Evolutionary conservation across 805 yeast species (phyloP).

Genomic region (Zygoascus flipseniorum): DNA sequence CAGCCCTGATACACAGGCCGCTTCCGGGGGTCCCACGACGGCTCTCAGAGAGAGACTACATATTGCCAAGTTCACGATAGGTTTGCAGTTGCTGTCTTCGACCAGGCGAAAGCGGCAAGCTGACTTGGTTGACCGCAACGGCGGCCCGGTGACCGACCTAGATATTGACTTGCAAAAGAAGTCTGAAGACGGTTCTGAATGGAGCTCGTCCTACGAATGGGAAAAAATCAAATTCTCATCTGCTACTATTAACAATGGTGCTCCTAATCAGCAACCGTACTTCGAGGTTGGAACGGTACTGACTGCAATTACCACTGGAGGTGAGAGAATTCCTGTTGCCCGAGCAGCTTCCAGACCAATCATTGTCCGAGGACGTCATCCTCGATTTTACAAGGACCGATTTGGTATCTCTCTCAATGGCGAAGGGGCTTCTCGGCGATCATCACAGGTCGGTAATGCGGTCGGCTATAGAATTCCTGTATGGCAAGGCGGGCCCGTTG

Average conservation of each 20-base stretch:
- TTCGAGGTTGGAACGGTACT: constrained; percentile 4
- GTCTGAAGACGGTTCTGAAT: neutral
- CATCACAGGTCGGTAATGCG: neutral
- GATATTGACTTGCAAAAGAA: neutral
- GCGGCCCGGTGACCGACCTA: neutral
- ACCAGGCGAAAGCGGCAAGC: neutral
- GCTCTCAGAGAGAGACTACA: neutral
- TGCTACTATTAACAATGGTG: constrained; percentile 10
- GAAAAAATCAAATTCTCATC: constrained; percentile 9
- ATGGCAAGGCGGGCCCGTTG: neutral
- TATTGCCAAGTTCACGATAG: neutral
- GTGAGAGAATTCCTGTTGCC: neutral
- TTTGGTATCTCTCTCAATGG: constrained; percentile 4
- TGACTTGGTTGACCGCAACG: constrained; percentile 2
- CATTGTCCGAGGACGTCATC: constrained; percentile 53
- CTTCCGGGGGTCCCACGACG: neutral
- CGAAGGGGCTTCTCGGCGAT: neutral
- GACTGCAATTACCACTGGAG: constrained; percentile 3
- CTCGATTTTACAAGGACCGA: constrained; percentile 48
- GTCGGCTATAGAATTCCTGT: neutral
- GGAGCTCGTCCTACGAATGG: constrained; percentile 1
- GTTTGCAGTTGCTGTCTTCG: neutral
- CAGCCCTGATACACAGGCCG: neutral
- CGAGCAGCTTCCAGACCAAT: constrained; percentile 33
- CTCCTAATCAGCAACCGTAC: constrained; percentile 9